phyloP scores from a whole-genome alignment of 805 yeast genomes.

The Lachancea sp. region DNA sequence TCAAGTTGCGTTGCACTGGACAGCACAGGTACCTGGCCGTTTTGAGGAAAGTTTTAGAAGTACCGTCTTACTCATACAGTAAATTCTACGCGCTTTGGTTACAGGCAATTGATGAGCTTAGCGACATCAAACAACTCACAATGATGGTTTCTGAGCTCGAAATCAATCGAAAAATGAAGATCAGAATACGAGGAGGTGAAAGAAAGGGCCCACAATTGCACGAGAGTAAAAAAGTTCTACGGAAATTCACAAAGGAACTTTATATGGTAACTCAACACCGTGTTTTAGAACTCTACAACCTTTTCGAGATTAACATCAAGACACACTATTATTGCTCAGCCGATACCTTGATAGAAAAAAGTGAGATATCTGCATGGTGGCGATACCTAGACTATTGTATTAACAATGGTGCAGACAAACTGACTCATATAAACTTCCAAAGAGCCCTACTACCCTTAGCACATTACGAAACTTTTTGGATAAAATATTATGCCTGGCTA shows the following conservation, averaged over 20 bases:
- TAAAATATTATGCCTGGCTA: conserved; percentile 30
- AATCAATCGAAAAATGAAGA: conserved; percentile 21
- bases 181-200: conserved; percentile 17
- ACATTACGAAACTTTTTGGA: conserved; percentile 29
- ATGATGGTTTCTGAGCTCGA: conserved; percentile 23
- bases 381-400: conserved; percentile 27
- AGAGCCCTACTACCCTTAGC: conserved; percentile 29
- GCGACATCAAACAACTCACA: conserved; percentile 24
- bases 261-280: conserved; percentile 30
- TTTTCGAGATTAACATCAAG: conserved; percentile 29
- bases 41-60: conserved; percentile 28
- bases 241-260: conserved; percentile 26
- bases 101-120: conserved; percentile 23
- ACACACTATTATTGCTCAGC: conserved; percentile 25
- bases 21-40: conserved; percentile 21
- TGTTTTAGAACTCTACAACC: conserved; percentile 24
- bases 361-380: conserved; percentile 26
- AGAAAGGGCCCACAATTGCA: conserved; percentile 33
- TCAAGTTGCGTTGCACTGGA: conserved; percentile 19
- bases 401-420: conserved; percentile 16
- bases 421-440: conserved; percentile 29
- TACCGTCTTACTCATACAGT: conserved; percentile 30
- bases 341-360: conserved; percentile 21
- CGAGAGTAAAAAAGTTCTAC: conserved; percentile 29
- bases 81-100: conserved; percentile 30